Percentiles rank a stretch among this genome's conserved stretches.
phyloP scores from a whole-genome alignment of 176 grass and related monocot species.

The Sorghum bicolor region Sorghum_bicolor_NCBIv3 NC_012879.2:3294001-3294500 shows the following conservation, averaged over 20 bases:
- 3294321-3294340: slow-evolving; percentile 88
- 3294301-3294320: slow-evolving; percentile 94
- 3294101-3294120: slow-evolving; percentile 10
- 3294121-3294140: background rate
- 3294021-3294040: slow-evolving; percentile 10
- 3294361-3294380: slow-evolving; percentile 69
- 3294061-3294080: slow-evolving; percentile 7
- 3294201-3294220: background rate
- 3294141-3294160: background rate
- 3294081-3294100: slow-evolving; percentile 19
- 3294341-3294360: slow-evolving; percentile 90
- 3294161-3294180: background rate
- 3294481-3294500: slow-evolving; percentile 7
- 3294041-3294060: background rate
- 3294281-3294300: slow-evolving; percentile 96
- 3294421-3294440: slow-evolving; percentile 87
- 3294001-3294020: background rate
- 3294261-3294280: slow-evolving; percentile 81
- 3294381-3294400: slow-evolving; percentile 96
- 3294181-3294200: slow-evolving; percentile 13
- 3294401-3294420: slow-evolving; percentile 69
- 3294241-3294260: slow-evolving; percentile 28
- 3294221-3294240: background rate
- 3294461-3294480: slow-evolving; percentile 3
- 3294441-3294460: slow-evolving; percentile 99